Percentiles rank a stretch among this genome's conserved stretches.
Evolutionary conservation across 441 rosid species (phyloP).

Genomic region (Populus hybrid): DNA sequence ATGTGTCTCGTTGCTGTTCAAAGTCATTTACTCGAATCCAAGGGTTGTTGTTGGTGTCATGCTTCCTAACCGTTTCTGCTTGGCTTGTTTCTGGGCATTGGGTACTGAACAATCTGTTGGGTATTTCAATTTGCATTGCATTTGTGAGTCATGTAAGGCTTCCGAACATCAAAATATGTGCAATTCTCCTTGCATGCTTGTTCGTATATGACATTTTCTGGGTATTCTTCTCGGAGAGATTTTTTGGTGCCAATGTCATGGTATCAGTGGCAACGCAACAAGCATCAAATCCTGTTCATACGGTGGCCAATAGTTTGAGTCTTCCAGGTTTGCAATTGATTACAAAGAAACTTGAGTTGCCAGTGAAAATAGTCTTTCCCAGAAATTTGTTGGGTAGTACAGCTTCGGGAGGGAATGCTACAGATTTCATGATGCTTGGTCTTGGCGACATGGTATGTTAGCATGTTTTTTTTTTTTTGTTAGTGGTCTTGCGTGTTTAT

Average conservation of each 20-base stretch:
- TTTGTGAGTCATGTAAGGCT: slow-evolving; percentile 96
- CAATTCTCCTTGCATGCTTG: slow-evolving; percentile 81
- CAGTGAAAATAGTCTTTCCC: slow-evolving; percentile 88
- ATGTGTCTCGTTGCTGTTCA: slow-evolving; percentile 81
- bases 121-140: slow-evolving; percentile 85
- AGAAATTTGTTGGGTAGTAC: slow-evolving; percentile 78
- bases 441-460: slow-evolving; percentile 93
- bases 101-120: slow-evolving; percentile 87
- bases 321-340: slow-evolving; percentile 93
- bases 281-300: slow-evolving; percentile 94
- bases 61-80: slow-evolving; percentile 57
- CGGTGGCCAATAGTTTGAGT: slow-evolving; percentile 87
- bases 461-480: slow-evolving; percentile 12
- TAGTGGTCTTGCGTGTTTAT: slow-evolving; percentile 7
- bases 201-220: slow-evolving; percentile 96
- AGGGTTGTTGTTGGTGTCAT: slow-evolving; percentile 54
- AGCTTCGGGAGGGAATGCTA: slow-evolving; percentile 55
- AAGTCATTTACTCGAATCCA: slow-evolving; percentile 71
- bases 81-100: slow-evolving; percentile 97
- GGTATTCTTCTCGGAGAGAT: slow-evolving; percentile 98
- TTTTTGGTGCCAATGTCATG: slow-evolving; percentile 98
- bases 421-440: slow-evolving; percentile 97
- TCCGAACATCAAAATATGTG: slow-evolving; percentile 89
- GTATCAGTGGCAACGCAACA: slow-evolving; percentile 95
- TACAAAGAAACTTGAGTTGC: slow-evolving; percentile 94